Evolutionary conservation across 306 rosid species (phyloP), one percentile per base, ranked within the genome.

Genomic region (Notholithocarpus densiflorus): DNA sequence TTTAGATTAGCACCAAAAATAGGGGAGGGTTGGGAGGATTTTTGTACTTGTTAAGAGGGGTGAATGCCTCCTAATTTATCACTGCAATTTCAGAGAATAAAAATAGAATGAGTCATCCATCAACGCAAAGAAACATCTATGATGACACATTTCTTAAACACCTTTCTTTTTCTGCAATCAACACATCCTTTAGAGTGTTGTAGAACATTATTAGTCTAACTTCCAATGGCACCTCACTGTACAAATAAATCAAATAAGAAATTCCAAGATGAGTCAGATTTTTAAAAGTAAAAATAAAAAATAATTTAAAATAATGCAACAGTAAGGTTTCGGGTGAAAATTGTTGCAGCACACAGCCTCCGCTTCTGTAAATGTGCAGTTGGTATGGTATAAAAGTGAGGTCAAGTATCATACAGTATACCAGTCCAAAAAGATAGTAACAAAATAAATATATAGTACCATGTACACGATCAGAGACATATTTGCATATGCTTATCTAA

Each of bases 361-460:
- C 29, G 77, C 51, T 71, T 54, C 24, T 65, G 55, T 73, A 14
- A 31, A 80, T 26, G 34, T 62, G 52, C 40, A 61, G 45, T 65
- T 37, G 55, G 65, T 27, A 72, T 61, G 14, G 54, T 71, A 79
- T 29, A 14, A 51, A 72, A 52, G 78, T 65, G 20, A 14, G 55
- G 59, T 60, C 56, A 29, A 52, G 64, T 59, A 43, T 65, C 65
- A 24, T 40, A 53, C 34, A 9, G 23, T 75, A 5, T 68, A 68
- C 21, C 40, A 64, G 15, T 8, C 27, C 43, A 62, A 17, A 56
- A 75, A 21, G 32, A 48, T 45, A 31, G 43, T 14, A 4, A 23
- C 10, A 73, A 3, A 15, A 17, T 48, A 48, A 3, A 48, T 34
- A 34, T 18, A 66, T 17, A 64, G 43, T 19, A 32, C n/a, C 32